Conservation (phyloP, 495 filamentous ascomycete genomes). For the Penicillium taxi region DNA sequence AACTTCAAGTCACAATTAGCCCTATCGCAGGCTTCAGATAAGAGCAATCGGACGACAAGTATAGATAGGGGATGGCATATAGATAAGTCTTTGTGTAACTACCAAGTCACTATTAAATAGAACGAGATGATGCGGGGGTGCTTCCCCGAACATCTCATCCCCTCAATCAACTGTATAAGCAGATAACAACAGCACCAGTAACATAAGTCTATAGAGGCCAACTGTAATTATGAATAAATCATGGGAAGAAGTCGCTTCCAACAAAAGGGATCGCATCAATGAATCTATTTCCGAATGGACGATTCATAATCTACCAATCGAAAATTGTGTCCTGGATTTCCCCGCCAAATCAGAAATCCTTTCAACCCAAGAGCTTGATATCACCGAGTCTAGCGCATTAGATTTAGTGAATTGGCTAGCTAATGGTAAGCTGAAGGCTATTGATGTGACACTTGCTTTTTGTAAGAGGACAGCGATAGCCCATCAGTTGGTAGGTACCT, state of each 20-base stretch:
- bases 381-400: constrained; percentile 5
- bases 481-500: constrained; percentile 7
- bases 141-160: too few relatives aligned
- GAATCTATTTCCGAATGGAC: constrained; percentile 10
- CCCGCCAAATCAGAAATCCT: constrained; percentile 3
- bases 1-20: too few relatives aligned
- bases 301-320: constrained; percentile 4
- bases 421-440: constrained; percentile 3
- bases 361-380: constrained; percentile 4
- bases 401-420: constrained; percentile 6
- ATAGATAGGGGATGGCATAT: too few relatives aligned
- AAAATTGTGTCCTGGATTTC: constrained; percentile 3
- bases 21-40: too few relatives aligned
- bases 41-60: too few relatives aligned
- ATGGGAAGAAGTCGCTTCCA: constrained; percentile 8
- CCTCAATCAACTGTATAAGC: too few relatives aligned
- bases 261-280: constrained; percentile 8
- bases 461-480: constrained; percentile 6
- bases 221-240: constrained; percentile 1
- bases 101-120: too few relatives aligned
- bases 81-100: too few relatives aligned
- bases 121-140: too few relatives aligned
- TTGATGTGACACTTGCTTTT: constrained; percentile 1
- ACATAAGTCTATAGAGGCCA: too few relatives aligned
- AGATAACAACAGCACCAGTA: too few relatives aligned